These are phyloP conservation scores for Nitzschia palea DNA, from an alignment of 108 stramenopile species.

Conservation along the genomic window DNA sequence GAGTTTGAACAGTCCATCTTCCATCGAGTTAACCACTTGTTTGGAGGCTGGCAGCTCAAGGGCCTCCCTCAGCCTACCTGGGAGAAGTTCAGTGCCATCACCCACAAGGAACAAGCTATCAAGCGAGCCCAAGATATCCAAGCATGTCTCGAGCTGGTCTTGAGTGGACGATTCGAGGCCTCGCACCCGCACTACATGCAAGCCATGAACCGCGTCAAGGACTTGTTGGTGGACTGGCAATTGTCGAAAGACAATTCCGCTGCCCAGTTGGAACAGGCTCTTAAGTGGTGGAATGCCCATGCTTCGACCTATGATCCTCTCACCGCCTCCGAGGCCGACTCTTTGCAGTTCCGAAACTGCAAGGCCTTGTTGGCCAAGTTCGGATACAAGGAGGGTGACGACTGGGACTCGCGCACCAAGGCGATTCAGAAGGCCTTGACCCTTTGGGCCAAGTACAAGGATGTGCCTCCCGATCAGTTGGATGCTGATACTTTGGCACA, in stretches of 20 bases:
- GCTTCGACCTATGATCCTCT: constrained; percentile 34
- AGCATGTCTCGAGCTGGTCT: constrained; percentile 26
- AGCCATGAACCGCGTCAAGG: constrained; percentile 30
- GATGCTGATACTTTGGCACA: constrained; percentile 5
- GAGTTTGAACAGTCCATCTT: constrained; percentile 31
- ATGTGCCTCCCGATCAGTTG: constrained; percentile 17
- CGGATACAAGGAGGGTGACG: constrained; percentile 30
- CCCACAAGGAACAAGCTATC: constrained; percentile 18
- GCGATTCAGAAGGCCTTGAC: constrained; percentile 28
- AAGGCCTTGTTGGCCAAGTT: constrained; percentile 27
- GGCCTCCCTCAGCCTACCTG: constrained; percentile 22
- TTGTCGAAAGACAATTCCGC: constrained; percentile 34
- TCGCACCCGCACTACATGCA: constrained; percentile 28
- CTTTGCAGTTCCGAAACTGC: constrained; percentile 22
- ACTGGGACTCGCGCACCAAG: constrained; percentile 24
- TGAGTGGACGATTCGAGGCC: constrained; percentile 24
- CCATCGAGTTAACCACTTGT: constrained; percentile 42
- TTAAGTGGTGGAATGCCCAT: constrained; percentile 40
- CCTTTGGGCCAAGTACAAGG: constrained; percentile 35
- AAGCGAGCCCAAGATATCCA: constrained; percentile 26
- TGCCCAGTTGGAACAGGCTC: constrained; percentile 39
- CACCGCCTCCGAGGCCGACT: constrained; percentile 20
- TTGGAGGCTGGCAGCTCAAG: constrained; percentile 38
- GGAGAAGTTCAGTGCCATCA: constrained; percentile 28
- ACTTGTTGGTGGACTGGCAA: constrained; percentile 31